Base-by-base conservation (phyloP, 345 rosid genomes). In the Orychophragmus violaceus region DNA sequence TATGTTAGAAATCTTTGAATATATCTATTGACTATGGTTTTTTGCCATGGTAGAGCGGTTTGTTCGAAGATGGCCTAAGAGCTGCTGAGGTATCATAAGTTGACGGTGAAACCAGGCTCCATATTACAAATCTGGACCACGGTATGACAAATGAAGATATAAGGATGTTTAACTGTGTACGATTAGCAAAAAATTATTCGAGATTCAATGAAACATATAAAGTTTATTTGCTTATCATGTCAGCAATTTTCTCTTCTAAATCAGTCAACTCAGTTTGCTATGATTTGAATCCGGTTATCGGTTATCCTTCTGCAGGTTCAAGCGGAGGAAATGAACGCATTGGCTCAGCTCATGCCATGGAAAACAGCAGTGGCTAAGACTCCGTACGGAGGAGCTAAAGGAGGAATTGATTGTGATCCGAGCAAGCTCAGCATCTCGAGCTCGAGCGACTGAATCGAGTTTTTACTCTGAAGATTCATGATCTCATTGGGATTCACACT, bases 261-360 rank as follows among this genome's bases (percentile, higher is more conserved):
- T 58, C 69, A 7, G 12, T 21, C 10, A 11, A 23, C 37, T 68
- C 35, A 48, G 46, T 68, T n/a, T 3, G 64, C 25, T 54, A 13
- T 18, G 18, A 14, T 22, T 39, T 13, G 12, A 10, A n/a, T n/a
- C n/a, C n/a, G n/a, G n/a, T n/a, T 25, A 1, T 39, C 6, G 25
- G 12, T 32, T 59, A 17, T 14, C 29, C 2, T 58, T n/a, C 3
- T 59, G 24, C 9, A 84, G 89, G 89, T 84, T 69, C 84, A 84
- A 8, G 84, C 84, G 1, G 85, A 78, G 49, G 86, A 84, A 58
- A 86, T 84, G 37, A 84, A 84, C 61, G 86, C 86, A 14, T 62
- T 84, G 65, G 86, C 86, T 69, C 89, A 84, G 62, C 75, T 84
- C 27, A 84, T 84, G 89, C 82, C 89, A 48, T 84, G 89, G 89